phyloP scores from a whole-genome alignment of 306 rosid species.

The Dryas drummondii region DNA sequence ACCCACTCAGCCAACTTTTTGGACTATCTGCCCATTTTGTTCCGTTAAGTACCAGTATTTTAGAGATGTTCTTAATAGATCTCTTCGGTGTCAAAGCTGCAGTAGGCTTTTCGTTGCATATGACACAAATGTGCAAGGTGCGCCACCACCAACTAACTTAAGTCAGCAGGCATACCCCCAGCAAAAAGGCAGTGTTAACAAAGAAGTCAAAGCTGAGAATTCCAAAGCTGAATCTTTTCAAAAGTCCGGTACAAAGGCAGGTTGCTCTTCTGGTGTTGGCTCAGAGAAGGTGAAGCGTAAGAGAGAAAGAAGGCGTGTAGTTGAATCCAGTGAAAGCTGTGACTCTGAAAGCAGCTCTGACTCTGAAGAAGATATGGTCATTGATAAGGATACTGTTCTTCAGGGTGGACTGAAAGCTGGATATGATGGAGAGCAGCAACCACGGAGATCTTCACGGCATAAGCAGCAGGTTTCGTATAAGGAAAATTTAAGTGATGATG shows the following conservation, averaged over 20 bases:
- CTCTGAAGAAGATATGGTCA: conserved; percentile 47
- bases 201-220: conserved; percentile 38
- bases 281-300: conserved; percentile 46
- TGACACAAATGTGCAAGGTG: conserved; percentile 43
- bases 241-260: conserved; percentile 31
- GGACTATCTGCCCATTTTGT: conserved; percentile 83
- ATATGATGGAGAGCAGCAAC: conserved; percentile 35
- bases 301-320: conserved; percentile 49
- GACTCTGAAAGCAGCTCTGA: conserved; percentile 49
- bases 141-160: conserved; percentile 36
- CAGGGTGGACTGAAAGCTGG: conserved; percentile 33
- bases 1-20: conserved; percentile 56
- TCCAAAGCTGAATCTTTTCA: conserved; percentile 28
- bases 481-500: conserved; percentile 68
- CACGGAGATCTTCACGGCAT: conserved; percentile 70
- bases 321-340: conserved; percentile 63
- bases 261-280: conserved; percentile 21
- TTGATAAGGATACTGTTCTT: conserved; percentile 36
- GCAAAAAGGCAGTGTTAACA: conserved; percentile 42
- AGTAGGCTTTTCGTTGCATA: conserved; percentile 56
- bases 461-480: conserved; percentile 69
- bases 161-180: conserved; percentile 46
- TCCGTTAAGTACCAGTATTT: conserved; percentile 52
- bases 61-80: conserved; percentile 52
- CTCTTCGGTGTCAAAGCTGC: conserved; percentile 71